These are phyloP conservation scores for Plectosphaerella plurivora DNA, from an alignment of 2,329 filamentous ascomycete species.

Conservation along the genomic window DNA sequence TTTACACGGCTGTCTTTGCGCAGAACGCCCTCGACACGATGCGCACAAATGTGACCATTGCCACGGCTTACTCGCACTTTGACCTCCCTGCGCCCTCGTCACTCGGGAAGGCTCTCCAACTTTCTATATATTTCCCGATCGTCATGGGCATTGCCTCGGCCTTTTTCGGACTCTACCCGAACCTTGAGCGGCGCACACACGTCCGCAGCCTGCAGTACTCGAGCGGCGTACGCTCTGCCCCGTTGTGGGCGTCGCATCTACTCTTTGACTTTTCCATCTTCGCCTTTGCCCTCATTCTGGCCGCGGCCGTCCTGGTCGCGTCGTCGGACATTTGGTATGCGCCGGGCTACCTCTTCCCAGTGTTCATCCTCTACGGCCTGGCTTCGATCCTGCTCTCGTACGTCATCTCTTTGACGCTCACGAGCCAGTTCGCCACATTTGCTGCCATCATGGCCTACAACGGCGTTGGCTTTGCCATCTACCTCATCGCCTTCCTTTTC, in stretches of 20 bases:
- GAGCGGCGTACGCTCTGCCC: conserved; percentile 78
- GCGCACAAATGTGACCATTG: conserved; percentile 63
- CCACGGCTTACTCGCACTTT: conserved; percentile 69
- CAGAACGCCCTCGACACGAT: conserved; percentile 65
- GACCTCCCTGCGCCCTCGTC: conserved; percentile 65
- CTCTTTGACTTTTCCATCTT: conserved; percentile 76
- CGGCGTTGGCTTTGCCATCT: conserved; percentile 65
- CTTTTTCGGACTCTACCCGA: conserved; percentile 86
- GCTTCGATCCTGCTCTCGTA: conserved; percentile 75
- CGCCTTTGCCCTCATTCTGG: conserved; percentile 59
- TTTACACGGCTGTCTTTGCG: conserved; percentile 54
- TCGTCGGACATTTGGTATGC: conserved; percentile 68
- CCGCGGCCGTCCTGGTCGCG: conserved; percentile 64
- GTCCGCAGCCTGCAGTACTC: conserved; percentile 86
- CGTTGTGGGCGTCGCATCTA: conserved; percentile 81
- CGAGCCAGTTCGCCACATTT: conserved; percentile 77
- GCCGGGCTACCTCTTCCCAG: conserved; percentile 74
- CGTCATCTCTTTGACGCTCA: conserved; percentile 73
- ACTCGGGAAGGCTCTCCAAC: conserved; percentile 65
- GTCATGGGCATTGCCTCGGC: conserved; percentile 75
- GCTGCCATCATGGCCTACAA: conserved; percentile 77
- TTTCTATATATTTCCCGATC: conserved; percentile 77
- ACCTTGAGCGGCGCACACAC: conserved; percentile 72
- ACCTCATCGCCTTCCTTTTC: conserved; percentile 66
- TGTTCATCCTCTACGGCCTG: conserved; percentile 61